These are phyloP conservation scores for Penicillium sumatraense DNA, from an alignment of 2,329 filamentous ascomycete genomes.

Conservation along the genomic window DNA sequence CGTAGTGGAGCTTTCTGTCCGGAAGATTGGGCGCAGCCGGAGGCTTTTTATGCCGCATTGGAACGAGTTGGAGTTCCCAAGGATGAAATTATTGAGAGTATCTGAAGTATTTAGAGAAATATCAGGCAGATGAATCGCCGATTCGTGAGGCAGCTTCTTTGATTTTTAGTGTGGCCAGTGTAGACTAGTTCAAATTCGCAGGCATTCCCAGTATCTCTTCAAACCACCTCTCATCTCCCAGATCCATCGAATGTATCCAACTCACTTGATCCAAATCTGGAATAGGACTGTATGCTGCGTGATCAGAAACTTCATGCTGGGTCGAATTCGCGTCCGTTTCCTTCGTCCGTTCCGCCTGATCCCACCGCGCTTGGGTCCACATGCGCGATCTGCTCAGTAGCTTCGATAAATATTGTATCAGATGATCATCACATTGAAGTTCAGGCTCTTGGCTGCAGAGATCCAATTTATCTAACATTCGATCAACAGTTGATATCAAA, in stretches of 20 bases:
- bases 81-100: slow-evolving; percentile 1
- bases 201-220: slow-evolving; percentile 25
- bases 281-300: too few relatives aligned
- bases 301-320: too few relatives aligned
- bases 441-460: slow-evolving; percentile 31
- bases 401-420: slow-evolving; percentile 29
- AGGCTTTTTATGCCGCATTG: slow-evolving; percentile 1
- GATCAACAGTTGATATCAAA: slow-evolving; percentile 36
- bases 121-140: too few relatives aligned
- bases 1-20: background rate
- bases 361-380: slow-evolving; percentile 20
- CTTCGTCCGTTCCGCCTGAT: background rate
- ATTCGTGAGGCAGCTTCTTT: too few relatives aligned
- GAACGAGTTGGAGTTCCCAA: slow-evolving; percentile 1
- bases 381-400: slow-evolving; percentile 27
- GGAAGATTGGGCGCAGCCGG: slow-evolving; percentile 2
- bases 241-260: slow-evolving; percentile 36
- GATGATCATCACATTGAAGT: slow-evolving; percentile 34
- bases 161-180: too few relatives aligned
- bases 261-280: slow-evolving; percentile 25
- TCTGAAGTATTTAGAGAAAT: too few relatives aligned
- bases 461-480: slow-evolving; percentile 34
- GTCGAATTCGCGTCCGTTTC: background rate
- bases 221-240: slow-evolving; percentile 33
- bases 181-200: too few relatives aligned